Conservation (phyloP, 768 basidiomycete genomes). For the Tulasnella sp. region DNA sequence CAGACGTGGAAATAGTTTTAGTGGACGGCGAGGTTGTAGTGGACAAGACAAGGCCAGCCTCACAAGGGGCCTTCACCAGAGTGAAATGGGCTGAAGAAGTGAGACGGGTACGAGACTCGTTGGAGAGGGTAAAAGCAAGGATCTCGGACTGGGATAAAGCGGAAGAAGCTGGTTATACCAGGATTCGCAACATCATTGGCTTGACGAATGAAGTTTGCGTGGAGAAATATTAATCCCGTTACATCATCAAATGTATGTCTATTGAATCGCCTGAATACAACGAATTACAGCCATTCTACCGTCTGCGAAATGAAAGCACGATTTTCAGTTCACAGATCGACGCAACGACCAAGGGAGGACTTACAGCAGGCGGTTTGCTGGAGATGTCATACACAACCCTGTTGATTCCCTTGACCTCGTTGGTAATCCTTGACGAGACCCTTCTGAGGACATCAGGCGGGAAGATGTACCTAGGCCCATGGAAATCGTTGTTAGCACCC, state of each 20-base stretch:
- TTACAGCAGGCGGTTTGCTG: constrained; percentile 88
- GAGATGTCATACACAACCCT: constrained; percentile 95
- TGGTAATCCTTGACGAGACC: constrained; percentile 94
- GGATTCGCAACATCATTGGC: not conserved
- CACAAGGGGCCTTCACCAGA: constrained; percentile 10
- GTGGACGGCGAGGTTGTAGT: constrained; percentile 14
- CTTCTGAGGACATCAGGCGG: constrained; percentile 79
- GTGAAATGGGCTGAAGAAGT: constrained; percentile 16
- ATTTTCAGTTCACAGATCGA: constrained; percentile 12
- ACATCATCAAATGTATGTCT: not conserved
- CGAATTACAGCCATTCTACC: constrained; percentile 30
- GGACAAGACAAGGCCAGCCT: not conserved
- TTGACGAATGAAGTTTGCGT: not conserved
- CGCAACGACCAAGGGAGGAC: constrained; percentile 28
- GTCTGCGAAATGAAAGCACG: constrained; percentile 25
- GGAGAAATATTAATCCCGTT: constrained; percentile 1
- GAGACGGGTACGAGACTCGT: not conserved
- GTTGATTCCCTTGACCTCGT: constrained; percentile 95
- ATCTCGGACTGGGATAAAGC: not conserved
- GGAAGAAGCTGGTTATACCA: constrained; percentile 6
- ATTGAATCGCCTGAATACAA: not conserved
- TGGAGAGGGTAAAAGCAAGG: not conserved
- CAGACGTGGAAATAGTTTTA: constrained; percentile 14
- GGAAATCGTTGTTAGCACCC: not conserved
- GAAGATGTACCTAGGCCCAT: constrained; percentile 73